Percentiles rank a stretch among this genome's conserved stretches.
Evolutionary conservation across 2,329 filamentous ascomycete species (phyloP).

Genomic region (Chaetomium olivaceum): DNA sequence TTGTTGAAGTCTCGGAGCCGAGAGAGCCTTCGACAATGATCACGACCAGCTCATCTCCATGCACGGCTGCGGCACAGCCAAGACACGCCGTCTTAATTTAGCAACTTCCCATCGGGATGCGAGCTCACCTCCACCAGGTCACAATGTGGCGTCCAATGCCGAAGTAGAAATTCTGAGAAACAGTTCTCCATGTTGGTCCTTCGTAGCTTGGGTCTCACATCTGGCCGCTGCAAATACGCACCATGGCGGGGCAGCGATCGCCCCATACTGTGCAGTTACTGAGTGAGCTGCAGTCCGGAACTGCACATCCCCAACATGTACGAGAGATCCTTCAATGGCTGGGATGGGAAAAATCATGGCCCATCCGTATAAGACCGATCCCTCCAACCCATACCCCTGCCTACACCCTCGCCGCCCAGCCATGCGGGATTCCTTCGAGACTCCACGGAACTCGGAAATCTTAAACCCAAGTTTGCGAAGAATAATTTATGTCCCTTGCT

Average conservation of each 20-base stretch:
- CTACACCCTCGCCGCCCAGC: slow-evolving; percentile 21
- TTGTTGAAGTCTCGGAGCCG: neutral
- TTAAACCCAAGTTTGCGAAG: slow-evolving; percentile 2
- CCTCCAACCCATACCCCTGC: slow-evolving; percentile 18
- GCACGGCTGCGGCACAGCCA: slow-evolving; percentile 18
- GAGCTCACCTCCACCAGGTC: neutral
- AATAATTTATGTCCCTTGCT: slow-evolving; percentile 6
- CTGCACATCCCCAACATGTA: neutral
- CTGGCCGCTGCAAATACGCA: slow-evolving; percentile 17
- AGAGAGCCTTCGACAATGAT: neutral
- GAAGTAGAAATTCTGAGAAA: neutral
- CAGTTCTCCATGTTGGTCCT: neutral
- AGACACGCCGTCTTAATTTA: slow-evolving; percentile 22
- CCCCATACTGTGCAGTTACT: neutral
- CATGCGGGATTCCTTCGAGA: slow-evolving; percentile 16
- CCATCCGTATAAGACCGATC: slow-evolving; percentile 13
- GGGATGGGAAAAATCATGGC: slow-evolving; percentile 9
- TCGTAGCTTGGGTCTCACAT: neutral
- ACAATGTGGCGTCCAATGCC: slow-evolving; percentile 6
- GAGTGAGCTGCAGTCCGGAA: neutral
- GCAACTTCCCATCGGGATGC: slow-evolving; percentile 4
- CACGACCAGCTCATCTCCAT: neutral
- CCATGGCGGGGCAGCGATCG: slow-evolving; percentile 17
- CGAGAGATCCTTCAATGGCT: slow-evolving; percentile 16
- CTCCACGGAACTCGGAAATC: slow-evolving; percentile 1